Conservation (phyloP, 768 basidiomycete genomes). For the Rhizopogon sp. region DNA sequence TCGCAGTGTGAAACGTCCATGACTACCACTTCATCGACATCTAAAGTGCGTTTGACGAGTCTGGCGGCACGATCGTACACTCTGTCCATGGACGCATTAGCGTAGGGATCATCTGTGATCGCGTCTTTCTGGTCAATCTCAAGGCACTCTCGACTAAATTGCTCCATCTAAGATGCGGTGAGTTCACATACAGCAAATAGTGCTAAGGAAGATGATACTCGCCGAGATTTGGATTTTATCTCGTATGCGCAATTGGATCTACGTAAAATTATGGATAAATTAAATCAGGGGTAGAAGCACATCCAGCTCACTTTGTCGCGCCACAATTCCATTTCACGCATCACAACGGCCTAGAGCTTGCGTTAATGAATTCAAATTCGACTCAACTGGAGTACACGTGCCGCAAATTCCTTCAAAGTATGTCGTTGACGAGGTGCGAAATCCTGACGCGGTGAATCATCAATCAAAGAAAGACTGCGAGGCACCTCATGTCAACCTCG, state of each 20-base stretch:
- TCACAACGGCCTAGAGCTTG: slow-evolving; percentile 61
- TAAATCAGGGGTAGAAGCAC: not conserved
- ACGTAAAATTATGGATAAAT: not conserved
- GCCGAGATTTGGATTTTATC: slow-evolving; percentile 90
- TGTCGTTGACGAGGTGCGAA: slow-evolving; percentile 87
- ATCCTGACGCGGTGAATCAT: slow-evolving; percentile 76
- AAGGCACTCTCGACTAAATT: slow-evolving; percentile 90
- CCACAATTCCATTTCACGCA: slow-evolving; percentile 97
- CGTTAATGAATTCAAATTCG: slow-evolving; percentile 4
- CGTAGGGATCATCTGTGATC: slow-evolving; percentile 16
- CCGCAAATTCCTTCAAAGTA: slow-evolving; percentile 91
- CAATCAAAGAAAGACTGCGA: slow-evolving; percentile 72
- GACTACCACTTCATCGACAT: slow-evolving; percentile 88
- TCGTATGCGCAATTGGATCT: slow-evolving; percentile 87
- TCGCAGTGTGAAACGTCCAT: slow-evolving; percentile 93
- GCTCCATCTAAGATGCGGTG: slow-evolving; percentile 66
- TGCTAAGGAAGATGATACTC: slow-evolving; percentile 19
- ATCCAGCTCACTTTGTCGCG: slow-evolving; percentile 66
- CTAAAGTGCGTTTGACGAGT: slow-evolving; percentile 84
- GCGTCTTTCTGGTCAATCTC: slow-evolving; percentile 66
- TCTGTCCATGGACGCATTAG: slow-evolving; percentile 64
- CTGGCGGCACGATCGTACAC: slow-evolving; percentile 89
- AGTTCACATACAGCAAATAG: not conserved
- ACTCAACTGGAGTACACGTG: slow-evolving; percentile 16
- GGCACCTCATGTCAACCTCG: slow-evolving; percentile 1